Conservation (phyloP, 2,329 filamentous ascomycete genomes). For the Aspergillus sp. region DNA sequence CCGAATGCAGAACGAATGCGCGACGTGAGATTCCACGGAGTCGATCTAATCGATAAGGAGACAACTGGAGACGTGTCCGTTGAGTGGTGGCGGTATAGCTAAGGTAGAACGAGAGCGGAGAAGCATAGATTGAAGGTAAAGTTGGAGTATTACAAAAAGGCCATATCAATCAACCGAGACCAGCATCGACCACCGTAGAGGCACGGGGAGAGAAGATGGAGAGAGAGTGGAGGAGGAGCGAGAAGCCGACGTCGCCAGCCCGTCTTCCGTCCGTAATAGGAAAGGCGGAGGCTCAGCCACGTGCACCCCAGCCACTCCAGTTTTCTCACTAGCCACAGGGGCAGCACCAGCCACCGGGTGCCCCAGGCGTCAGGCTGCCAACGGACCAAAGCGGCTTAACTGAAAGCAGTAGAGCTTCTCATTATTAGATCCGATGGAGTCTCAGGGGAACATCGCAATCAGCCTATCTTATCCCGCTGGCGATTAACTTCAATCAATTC, state of each 20-base stretch:
- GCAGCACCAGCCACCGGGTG: slow-evolving; percentile 17
- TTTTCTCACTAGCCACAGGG: slow-evolving; percentile 13
- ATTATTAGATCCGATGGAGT: background rate
- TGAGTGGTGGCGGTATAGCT: slow-evolving; percentile 9
- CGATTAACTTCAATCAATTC: background rate
- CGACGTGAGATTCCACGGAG: slow-evolving; percentile 7
- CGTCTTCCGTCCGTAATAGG: slow-evolving; percentile 16
- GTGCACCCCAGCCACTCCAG: slow-evolving; percentile 22
- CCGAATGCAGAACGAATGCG: slow-evolving; percentile 4
- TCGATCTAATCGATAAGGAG: slow-evolving; percentile 39
- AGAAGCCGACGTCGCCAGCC: slow-evolving; percentile 17
- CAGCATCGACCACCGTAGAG: background rate
- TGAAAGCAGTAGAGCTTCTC: no score
- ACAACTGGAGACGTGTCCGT: slow-evolving; percentile 27
- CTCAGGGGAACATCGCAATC: background rate
- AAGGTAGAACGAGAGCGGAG: background rate
- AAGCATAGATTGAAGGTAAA: background rate
- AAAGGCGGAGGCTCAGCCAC: slow-evolving; percentile 23
- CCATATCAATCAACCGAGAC: slow-evolving; percentile 2
- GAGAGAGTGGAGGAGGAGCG: background rate
- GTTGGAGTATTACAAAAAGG: background rate
- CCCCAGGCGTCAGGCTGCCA: background rate
- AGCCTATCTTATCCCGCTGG: background rate
- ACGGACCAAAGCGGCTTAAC: background rate
- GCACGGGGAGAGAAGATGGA: background rate